Evolutionary conservation across 2,329 filamentous ascomycete genomes (phyloP).

Genomic region (Scolecobasidium constrictum): DNA sequence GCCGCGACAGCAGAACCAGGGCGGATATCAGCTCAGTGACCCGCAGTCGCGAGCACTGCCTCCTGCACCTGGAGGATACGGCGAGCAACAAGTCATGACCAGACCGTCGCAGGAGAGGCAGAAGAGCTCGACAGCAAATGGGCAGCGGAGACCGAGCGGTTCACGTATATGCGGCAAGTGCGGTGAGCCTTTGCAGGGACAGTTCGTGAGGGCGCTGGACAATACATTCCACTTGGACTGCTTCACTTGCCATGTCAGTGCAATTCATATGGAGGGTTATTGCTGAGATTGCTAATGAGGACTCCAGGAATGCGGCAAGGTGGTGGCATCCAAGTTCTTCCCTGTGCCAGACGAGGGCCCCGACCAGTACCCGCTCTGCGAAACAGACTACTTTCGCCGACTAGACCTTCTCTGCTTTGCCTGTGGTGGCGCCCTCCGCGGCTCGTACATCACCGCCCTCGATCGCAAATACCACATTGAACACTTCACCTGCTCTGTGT

Average conservation of each 20-base stretch:
- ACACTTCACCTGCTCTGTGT: constrained; percentile 96
- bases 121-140: constrained; percentile 10
- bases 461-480: constrained; percentile 98
- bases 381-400: constrained; percentile 91
- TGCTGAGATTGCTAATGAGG: constrained; percentile 9
- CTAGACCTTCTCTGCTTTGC: constrained; percentile 84
- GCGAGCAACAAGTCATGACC: neutral
- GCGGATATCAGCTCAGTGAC: neutral
- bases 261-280: neutral
- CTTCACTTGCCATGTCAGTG: constrained; percentile 86
- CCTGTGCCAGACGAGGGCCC: constrained; percentile 86
- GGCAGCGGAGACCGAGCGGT: constrained; percentile 22
- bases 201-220: constrained; percentile 88
- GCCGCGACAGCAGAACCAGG: neutral
- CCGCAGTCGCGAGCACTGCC: neutral
- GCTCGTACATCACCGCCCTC: constrained; percentile 94
- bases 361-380: constrained; percentile 87
- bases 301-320: constrained; percentile 83
- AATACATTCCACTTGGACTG: constrained; percentile 96
- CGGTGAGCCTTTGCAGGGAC: constrained; percentile 74
- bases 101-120: neutral
- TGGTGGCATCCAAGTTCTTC: constrained; percentile 98
- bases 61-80: neutral
- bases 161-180: constrained; percentile 64
- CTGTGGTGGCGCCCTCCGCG: constrained; percentile 83